Evolutionary conservation across 2,329 filamentous ascomycete genomes (phyloP).

Genomic region (Pestalotiopsis fici): DNA sequence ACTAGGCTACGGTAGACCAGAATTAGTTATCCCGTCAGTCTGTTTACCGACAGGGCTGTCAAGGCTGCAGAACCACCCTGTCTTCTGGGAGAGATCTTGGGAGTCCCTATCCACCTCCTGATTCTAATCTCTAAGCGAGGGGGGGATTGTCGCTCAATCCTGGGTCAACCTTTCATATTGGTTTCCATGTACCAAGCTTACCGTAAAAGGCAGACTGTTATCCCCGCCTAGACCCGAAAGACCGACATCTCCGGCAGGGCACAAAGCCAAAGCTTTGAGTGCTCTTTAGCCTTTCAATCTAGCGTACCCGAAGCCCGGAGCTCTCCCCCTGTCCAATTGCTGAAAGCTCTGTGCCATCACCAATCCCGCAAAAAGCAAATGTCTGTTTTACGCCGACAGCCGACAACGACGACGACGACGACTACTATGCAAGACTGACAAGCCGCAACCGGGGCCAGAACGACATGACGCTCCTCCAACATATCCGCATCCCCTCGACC

Average conservation of each 20-base stretch:
- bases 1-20: too few species aligned
- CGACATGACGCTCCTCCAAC: constrained; percentile 20
- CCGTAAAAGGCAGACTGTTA: not conserved
- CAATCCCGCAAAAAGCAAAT: not conserved
- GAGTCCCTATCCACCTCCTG: not conserved
- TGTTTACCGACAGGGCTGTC: not conserved
- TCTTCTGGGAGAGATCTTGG: not conserved
- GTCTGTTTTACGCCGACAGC: too few species aligned
- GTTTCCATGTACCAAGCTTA: not conserved
- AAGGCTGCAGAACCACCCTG: not conserved
- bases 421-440: not conserved
- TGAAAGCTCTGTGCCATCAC: not conserved
- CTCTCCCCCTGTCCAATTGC: not conserved
- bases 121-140: not conserved
- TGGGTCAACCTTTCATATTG: not conserved
- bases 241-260: constrained; percentile 5
- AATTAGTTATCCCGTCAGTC: not conserved
- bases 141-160: not conserved
- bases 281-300: too few species aligned
- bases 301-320: not conserved
- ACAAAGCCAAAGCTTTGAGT: not conserved
- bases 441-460: not conserved
- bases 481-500: constrained; percentile 36
- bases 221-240: not conserved
- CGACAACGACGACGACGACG: not conserved